Base-by-base conservation (phyloP, 83 land plant genomes). In the Diphasiastrum complanatum region DNA sequence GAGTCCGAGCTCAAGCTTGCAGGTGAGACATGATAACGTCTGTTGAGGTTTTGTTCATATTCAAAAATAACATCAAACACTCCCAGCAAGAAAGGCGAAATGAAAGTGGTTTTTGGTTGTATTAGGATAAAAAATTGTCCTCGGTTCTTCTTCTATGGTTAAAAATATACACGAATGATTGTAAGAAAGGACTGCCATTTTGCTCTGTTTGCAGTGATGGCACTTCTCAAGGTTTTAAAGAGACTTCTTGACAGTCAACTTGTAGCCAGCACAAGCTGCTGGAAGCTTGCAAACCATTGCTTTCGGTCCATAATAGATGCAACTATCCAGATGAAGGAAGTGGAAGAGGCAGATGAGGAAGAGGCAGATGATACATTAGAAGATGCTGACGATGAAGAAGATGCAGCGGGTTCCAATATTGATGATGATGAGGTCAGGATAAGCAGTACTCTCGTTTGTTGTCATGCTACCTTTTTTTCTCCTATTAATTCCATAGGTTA, bases 1-100 rank as follows among this genome's bases (percentile, higher is more conserved):
- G 76, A 73, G 41, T 78, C 84, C 16, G 91, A 89, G 67, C 53
- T 78, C 16, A 89, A 80, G 65, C 64, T 89, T 38, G 75, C 73
- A 31, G 87, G 95, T 89, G 38, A 64, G 78, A 34, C 14, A 51
- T 52, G 8, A 32, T 26, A 16, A 24, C n/a, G n/a, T n/a, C n/a
- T n/a, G n/a, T n/a, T n/a, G n/a, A n/a, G n/a, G n/a, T n/a, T n/a
- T 16, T 50, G 25, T 24, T 50, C 1, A n/a, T n/a, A 50, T 28
- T 30, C 4, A 51, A 10, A 4, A 30, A n/a, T 8, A 24, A 26
- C 31, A 14, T 60, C 68, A 19, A 23, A 28, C 6, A 22, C 27
- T 33, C 19, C 41, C 24, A 24, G 27, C 26, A 56, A 46, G 37
- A 12, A 33, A 23, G 31, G 32, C 23, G 6, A 22, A 18, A 62